A percentile compares a stretch with the other conserved stretches of the same genome.
These are phyloP conservation scores for Verruconis gallopava DNA, from an alignment of 2,329 filamentous ascomycete genomes.

Conservation along the genomic window DNA sequence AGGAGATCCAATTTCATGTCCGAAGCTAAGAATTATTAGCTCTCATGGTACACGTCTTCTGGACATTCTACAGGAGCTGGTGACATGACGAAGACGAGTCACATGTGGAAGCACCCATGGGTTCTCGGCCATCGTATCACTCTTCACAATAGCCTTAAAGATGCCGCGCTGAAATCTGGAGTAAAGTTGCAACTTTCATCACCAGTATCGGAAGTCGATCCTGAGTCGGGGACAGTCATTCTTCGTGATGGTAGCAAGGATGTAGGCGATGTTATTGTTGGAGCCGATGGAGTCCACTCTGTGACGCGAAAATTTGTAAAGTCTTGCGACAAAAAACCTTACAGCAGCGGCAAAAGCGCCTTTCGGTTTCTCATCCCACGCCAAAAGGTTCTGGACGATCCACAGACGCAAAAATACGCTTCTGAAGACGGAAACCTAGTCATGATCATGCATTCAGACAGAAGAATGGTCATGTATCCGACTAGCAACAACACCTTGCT, in stretches of 20 bases:
- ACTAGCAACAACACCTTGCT: constrained; percentile 33
- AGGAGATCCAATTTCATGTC: neutral
- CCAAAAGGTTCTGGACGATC: constrained; percentile 29
- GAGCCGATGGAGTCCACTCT: constrained; percentile 41
- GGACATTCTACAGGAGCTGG: constrained; percentile 25
- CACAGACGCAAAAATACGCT: constrained; percentile 25
- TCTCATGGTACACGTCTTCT: constrained; percentile 26
- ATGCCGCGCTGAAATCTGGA: constrained; percentile 28
- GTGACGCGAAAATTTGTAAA: constrained; percentile 18
- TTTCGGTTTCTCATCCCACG: constrained; percentile 43
- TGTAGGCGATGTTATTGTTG: constrained; percentile 38
- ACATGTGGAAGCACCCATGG: constrained; percentile 41
- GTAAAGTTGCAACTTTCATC: constrained; percentile 30
- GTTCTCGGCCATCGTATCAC: constrained; percentile 40
- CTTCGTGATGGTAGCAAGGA: constrained; percentile 33
- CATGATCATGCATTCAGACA: constrained; percentile 32
- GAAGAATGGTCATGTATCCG: constrained; percentile 35
- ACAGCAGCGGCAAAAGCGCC: constrained; percentile 41
- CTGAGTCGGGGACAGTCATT: constrained; percentile 27
- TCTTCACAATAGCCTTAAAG: constrained; percentile 41
- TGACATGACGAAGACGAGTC: constrained; percentile 25
- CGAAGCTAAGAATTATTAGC: constrained; percentile 2
- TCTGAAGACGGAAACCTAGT: constrained; percentile 26
- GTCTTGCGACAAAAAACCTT: constrained; percentile 24
- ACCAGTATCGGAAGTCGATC: constrained; percentile 33